phyloP scores from a whole-genome alignment of 1,284 basidiomycete genomes.

The Coniferiporia sulphurascens region DNA sequence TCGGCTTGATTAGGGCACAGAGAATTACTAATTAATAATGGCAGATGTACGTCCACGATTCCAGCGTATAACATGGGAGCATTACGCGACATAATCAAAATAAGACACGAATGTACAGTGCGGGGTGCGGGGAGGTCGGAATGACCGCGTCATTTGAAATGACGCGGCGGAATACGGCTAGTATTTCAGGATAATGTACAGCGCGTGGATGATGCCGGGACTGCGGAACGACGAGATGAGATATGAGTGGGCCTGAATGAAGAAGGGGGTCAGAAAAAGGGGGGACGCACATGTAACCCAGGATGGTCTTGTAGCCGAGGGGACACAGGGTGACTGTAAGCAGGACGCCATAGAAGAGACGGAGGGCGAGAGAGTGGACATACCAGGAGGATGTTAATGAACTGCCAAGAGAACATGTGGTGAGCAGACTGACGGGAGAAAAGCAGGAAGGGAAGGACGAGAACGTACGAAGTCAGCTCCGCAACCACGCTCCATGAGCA shows the following conservation, averaged over 20 bases:
- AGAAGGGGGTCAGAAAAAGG: conserved; percentile 3
- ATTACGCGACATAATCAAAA: too few relatives aligned
- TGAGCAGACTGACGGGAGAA: background rate
- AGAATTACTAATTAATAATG: background rate
- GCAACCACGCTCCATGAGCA: conserved; percentile 77
- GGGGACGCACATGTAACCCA: conserved; percentile 62
- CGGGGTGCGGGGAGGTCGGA: too few relatives aligned
- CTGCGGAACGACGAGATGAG: conserved; percentile 31
- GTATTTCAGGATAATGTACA: conserved; percentile 72
- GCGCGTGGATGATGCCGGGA: conserved; percentile 72
- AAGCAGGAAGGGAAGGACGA: background rate
- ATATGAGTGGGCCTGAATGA: background rate
- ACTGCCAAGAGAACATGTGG: conserved; percentile 27
- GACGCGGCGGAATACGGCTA: conserved; percentile 23
- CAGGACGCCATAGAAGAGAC: background rate
- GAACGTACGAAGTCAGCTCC: conserved; percentile 55
- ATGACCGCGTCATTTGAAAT: background rate
- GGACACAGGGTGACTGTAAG: conserved; percentile 4
- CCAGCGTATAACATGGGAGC: too few relatives aligned
- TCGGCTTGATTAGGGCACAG: too few relatives aligned
- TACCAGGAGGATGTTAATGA: conserved; percentile 65
- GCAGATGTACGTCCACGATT: background rate
- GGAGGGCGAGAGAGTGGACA: conserved; percentile 19
- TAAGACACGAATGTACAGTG: too few relatives aligned
- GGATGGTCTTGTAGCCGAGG: conserved; percentile 39